These are phyloP conservation scores for Stagonosporopsis rhizophila DNA, from an alignment of 2,329 filamentous ascomycete genomes.

Conservation along the genomic window DNA sequence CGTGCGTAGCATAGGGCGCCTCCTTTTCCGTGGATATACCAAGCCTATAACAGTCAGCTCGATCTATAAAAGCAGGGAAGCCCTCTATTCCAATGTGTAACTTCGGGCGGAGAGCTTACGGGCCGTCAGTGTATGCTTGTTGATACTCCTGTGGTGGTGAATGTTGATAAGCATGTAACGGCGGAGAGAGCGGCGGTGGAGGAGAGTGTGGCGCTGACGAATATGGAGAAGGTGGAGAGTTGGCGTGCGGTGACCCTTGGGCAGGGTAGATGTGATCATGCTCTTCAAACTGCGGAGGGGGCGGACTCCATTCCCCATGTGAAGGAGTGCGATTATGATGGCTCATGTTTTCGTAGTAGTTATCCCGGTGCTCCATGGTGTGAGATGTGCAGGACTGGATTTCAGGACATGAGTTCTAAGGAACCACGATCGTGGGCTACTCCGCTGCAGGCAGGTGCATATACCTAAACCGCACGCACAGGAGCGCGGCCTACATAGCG, in stretches of 20 bases:
- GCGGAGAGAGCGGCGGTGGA: slow-evolving; percentile 24
- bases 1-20: slow-evolving; percentile 23
- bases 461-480: background rate
- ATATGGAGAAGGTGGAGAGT: slow-evolving; percentile 15
- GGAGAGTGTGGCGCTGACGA: slow-evolving; percentile 21
- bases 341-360: slow-evolving; percentile 8
- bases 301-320: slow-evolving; percentile 30
- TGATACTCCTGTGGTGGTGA: slow-evolving; percentile 21
- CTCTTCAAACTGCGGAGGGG: slow-evolving; percentile 32
- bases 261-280: slow-evolving; percentile 25
- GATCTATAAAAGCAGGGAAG: background rate
- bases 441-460: slow-evolving; percentile 2
- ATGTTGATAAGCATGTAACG: slow-evolving; percentile 23
- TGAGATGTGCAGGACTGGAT: background rate
- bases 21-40: slow-evolving; percentile 35
- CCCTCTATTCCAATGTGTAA: background rate
- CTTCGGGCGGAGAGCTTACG: background rate
- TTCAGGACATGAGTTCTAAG: background rate
- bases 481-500: slow-evolving; percentile 4
- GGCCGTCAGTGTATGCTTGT: slow-evolving; percentile 20
- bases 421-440: background rate
- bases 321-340: slow-evolving; percentile 9
- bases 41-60: slow-evolving; percentile 12
- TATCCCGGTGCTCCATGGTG: slow-evolving; percentile 7
- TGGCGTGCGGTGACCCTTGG: slow-evolving; percentile 9